Percentiles rank a stretch among this genome's conserved stretches.
phyloP scores from a whole-genome alignment of 2,329 filamentous ascomycete genomes.

The Paecilomyces sp. region DNA sequence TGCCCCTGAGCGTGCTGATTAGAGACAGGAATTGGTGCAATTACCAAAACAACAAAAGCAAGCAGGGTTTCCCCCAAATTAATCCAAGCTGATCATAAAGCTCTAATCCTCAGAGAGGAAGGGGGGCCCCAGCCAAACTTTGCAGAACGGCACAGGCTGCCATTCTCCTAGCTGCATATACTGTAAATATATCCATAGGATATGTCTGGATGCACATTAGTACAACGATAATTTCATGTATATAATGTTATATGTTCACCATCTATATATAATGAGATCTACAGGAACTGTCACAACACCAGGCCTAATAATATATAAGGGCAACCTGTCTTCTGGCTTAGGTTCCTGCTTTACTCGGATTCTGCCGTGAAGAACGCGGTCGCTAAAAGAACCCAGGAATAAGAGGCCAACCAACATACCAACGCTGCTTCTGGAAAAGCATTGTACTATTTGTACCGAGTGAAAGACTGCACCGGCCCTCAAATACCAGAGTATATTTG shows the following conservation, averaged over 20 bases:
- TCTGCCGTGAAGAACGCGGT: no score
- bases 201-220: slow-evolving; percentile 50
- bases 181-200: slow-evolving; percentile 47
- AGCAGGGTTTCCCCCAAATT: slow-evolving; percentile 43
- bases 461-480: no score
- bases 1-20: no score
- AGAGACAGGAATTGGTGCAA: slow-evolving; percentile 27
- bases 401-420: no score
- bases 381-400: no score
- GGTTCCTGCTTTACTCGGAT: no score
- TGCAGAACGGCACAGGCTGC: slow-evolving; percentile 46
- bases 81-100: slow-evolving; percentile 33
- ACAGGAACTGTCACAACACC: no score
- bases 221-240: slow-evolving; percentile 40
- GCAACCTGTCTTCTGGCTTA: no score
- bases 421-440: no score
- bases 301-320: no score
- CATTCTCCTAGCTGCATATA: slow-evolving; percentile 38
- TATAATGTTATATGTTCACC: slow-evolving; percentile 37
- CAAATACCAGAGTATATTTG: no score
- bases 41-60: slow-evolving; percentile 42
- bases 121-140: slow-evolving; percentile 47
- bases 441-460: no score
- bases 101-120: slow-evolving; percentile 49
- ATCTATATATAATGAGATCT: slow-evolving; percentile 35